Evolutionary conservation across 2,329 filamentous ascomycete species (phyloP), one percentile per base, ranked within the genome.

Genomic region (Aspergillus brunneoviolaceus): DNA sequence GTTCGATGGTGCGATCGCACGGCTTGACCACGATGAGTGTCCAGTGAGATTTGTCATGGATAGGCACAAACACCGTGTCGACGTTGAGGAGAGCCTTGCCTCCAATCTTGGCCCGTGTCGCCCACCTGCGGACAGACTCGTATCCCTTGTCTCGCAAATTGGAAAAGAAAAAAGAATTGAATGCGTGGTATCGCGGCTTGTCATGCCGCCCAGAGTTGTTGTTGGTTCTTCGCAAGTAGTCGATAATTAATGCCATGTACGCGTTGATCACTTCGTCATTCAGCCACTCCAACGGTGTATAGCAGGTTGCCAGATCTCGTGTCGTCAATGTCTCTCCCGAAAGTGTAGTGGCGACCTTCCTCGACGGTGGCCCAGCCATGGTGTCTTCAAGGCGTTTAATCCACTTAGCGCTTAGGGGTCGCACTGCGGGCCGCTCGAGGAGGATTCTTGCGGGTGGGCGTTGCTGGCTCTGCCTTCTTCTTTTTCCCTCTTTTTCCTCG

Each of bases 191-290:
- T 12, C 68, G 74, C 0, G 79, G 78, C 19, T 66, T 65, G 45
- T 74, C 74, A 42, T 73, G 67, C 21, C 71, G 69, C 9, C 72
- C 74, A 2, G 68, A 67, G 51, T 77, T 77, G 12, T 68, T 69
- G 11, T 72, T 60, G 6, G 64, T 63, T 35, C 69, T 65, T 7
- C 76, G 74, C 23, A 77, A 65, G 47, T 78, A 75, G 45, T 76
- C 72, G 25, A 78, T 64, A 29, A 80, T 68, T n/a, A 79, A 59
- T n/a, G 67, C 70, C 23, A 81, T 69, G 58, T 81, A 80, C 16
- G 74, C 72, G 60, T 80, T 81, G 62, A 81, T 79, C 2, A 80
- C 72, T 57, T 80, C 78, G 59, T 81, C 79, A 55, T 80, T 80
- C 23, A 81, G 68, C 79, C 79, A 81, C 2, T 70, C 72, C 61